Percentiles rank a stretch among this genome's conserved stretches.
phyloP scores from a whole-genome alignment of 768 basidiomycete genomes.

The Sutorius australiensis region DNA sequence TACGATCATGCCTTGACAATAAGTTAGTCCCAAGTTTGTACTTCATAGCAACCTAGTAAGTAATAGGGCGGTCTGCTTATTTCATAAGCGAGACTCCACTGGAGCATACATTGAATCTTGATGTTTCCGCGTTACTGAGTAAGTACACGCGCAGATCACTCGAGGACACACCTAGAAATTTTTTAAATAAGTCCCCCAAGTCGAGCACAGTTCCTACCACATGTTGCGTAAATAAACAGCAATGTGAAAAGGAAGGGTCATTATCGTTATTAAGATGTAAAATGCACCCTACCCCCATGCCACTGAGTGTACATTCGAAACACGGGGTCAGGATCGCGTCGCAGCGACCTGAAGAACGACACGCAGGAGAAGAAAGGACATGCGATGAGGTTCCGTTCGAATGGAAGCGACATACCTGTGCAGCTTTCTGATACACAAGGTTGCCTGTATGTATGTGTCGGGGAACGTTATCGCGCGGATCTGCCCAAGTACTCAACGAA shows the following conservation, averaged over 20 bases:
- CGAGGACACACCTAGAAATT: constrained; percentile 26
- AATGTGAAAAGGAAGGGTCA: constrained; percentile 5
- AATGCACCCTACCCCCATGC: constrained; percentile 34
- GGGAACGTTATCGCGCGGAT: constrained; percentile 24
- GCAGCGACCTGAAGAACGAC: constrained; percentile 29
- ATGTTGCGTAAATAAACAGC: constrained; percentile 17
- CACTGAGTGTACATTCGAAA: constrained; percentile 26
- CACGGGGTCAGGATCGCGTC: constrained; percentile 28
- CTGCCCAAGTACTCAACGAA: constrained; percentile 25
- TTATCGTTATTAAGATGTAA: constrained; percentile 10
- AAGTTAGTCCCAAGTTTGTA: constrained; percentile 35
- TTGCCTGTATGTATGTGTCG: constrained; percentile 32
- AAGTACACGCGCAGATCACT: constrained; percentile 8
- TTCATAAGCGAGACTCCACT: constrained; percentile 10
- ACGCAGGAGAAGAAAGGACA: constrained; percentile 26
- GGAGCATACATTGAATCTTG: constrained; percentile 28
- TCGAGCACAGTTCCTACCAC: constrained; percentile 21
- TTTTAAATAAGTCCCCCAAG: constrained; percentile 28
- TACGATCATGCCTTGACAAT: constrained; percentile 29
- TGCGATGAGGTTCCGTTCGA: constrained; percentile 20
- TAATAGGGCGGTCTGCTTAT: constrained; percentile 17
- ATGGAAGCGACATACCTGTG: constrained; percentile 31
- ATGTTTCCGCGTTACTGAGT: neutral
- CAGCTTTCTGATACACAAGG: constrained; percentile 33
- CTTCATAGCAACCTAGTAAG: constrained; percentile 34